Conservation (phyloP, 78 protist species). For the Cavenderia fasciculata region DNA sequence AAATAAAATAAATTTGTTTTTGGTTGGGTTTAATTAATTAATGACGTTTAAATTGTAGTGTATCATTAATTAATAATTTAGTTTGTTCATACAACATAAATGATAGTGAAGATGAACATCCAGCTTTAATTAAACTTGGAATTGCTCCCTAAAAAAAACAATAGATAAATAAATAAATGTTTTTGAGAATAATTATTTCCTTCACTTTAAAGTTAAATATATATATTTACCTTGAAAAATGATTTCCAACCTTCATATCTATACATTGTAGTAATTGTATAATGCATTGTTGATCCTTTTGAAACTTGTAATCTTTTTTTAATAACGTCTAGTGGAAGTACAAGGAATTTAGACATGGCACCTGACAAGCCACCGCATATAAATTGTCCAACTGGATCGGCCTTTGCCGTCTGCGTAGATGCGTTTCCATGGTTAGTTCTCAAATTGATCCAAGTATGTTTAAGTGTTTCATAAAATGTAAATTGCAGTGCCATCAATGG, state of each 20-base stretch:
- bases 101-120: conserved; percentile 39
- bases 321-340: conserved; percentile 56
- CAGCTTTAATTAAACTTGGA: conserved; percentile 52
- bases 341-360: conserved; percentile 56
- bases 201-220: too few relatives aligned
- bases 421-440: background rate
- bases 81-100: conserved; percentile 55
- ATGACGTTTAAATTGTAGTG: too few relatives aligned
- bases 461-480: conserved; percentile 18
- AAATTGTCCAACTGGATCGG: conserved; percentile 36
- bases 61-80: background rate
- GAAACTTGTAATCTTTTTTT: conserved; percentile 68
- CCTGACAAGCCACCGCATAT: conserved; percentile 54
- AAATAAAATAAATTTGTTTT: too few relatives aligned
- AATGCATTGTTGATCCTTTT: too few relatives aligned
- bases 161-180: too few relatives aligned
- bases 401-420: background rate
- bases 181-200: too few relatives aligned
- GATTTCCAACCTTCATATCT: conserved; percentile 36
- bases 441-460: background rate
- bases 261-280: background rate
- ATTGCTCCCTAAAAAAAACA: conserved; percentile 43
- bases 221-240: too few relatives aligned
- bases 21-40: too few relatives aligned
- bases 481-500: conserved; percentile 66